Evolutionary conservation across 257 asterid species (phyloP), one percentile per base, ranked within the genome.

Genomic region (Euphrasia confusa): DNA sequence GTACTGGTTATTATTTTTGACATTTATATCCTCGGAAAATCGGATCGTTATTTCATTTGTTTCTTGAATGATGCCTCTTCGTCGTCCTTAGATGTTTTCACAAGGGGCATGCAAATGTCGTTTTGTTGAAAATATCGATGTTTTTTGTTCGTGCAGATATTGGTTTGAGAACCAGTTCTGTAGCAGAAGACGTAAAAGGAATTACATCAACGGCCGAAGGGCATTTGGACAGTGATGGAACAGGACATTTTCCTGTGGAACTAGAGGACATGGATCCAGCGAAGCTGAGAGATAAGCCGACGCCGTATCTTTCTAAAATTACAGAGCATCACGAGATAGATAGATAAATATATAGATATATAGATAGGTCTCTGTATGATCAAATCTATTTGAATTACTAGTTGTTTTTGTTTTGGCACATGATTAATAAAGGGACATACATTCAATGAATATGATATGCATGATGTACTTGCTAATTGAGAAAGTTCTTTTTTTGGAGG

Each of bases 151-250:
- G 42, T 37, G 57, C 78, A 89, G 92, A 78, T 3, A 69, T 78
- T 63, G 79, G 77, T 4, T 21, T 76, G 53, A 61, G 71, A 48
- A 84, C 60, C 2, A 65, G 66, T 35, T 58, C 78, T 0, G 27
- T 71, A 10, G 72, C 75, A 5, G 78, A 72, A 42, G 72, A 72
- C 47, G 62, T 78, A 2, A 79, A 81, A 69, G 94, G 88, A 21
- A 63, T 87, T 7, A 7, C 42, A 52, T 68, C 77, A 0, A 70
- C 33, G 33, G 33, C 71, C 1, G 76, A 77, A 11, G 85, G 88
- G 27, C 84, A 83, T 45, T 74, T 80, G 1, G 81, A 78, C 42
- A 79, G 80, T 54, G 89, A 81, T 60, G 92, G 81, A n/a, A 80
- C 84, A 1, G 81, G 84, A n/a, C 80, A 81, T 75, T 56, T 85